Evolutionary conservation across 2,329 filamentous ascomycete genomes (phyloP).

Genomic region (Aspergillus sergii): DNA sequence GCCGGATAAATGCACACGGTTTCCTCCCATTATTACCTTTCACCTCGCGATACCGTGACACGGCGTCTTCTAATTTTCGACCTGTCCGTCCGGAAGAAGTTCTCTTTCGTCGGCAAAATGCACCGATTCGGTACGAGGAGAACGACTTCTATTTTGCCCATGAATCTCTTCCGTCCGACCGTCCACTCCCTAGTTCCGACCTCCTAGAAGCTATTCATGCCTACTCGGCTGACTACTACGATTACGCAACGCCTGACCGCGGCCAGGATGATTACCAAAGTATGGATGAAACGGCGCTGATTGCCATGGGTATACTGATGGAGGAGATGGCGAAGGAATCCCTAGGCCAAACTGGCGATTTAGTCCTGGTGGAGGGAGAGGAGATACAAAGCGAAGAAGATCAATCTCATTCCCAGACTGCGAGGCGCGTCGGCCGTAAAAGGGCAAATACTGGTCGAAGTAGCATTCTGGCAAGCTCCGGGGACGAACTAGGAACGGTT

Average conservation of each 20-base stretch:
- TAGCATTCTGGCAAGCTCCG: constrained; percentile 25
- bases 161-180: constrained; percentile 43
- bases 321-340: constrained; percentile 58
- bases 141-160: constrained; percentile 59
- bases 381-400: constrained; percentile 28
- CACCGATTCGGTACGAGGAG: constrained; percentile 55
- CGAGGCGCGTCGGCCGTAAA: constrained; percentile 20
- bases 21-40: constrained; percentile 29
- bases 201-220: constrained; percentile 59
- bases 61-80: constrained; percentile 36
- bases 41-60: constrained; percentile 37
- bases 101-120: constrained; percentile 55
- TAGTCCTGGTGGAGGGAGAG: constrained; percentile 58
- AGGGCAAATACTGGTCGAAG: constrained; percentile 23
- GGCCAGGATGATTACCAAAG: constrained; percentile 50
- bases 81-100: constrained; percentile 60
- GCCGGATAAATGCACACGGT: constrained; percentile 48
- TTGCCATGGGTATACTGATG: constrained; percentile 62
- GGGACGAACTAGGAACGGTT: constrained; percentile 24
- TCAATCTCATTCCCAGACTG: constrained; percentile 10
- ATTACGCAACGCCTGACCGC: constrained; percentile 32
- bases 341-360: constrained; percentile 60
- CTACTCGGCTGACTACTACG: constrained; percentile 61
- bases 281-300: constrained; percentile 64
- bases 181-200: constrained; percentile 57